Evolutionary conservation across 768 basidiomycete genomes (phyloP).

Genomic region (Cubamyces lactineus): DNA sequence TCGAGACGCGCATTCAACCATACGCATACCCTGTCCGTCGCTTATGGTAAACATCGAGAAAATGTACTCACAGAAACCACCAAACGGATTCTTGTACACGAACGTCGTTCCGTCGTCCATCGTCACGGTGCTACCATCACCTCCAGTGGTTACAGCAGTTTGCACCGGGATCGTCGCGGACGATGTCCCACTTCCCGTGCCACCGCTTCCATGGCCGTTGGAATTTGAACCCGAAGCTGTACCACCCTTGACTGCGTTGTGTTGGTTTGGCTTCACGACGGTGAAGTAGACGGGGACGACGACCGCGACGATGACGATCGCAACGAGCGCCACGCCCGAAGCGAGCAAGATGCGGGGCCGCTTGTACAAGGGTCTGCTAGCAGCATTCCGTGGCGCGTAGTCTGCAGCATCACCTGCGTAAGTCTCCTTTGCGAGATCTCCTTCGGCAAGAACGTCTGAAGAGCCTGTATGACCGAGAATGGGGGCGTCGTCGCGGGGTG

Average conservation of each 20-base stretch:
- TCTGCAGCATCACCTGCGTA: constrained; percentile 1
- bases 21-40: not conserved
- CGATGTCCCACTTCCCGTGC: constrained; percentile 22
- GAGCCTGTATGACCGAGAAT: constrained; percentile 9
- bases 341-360: constrained; percentile 29
- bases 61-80: constrained; percentile 63
- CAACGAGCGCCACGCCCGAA: constrained; percentile 19
- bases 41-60: constrained; percentile 4
- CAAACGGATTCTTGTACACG: constrained; percentile 77
- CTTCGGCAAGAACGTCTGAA: not conserved
- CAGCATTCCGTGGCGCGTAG: not conserved
- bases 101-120: constrained; percentile 71
- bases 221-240: constrained; percentile 7
- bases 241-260: constrained; percentile 12
- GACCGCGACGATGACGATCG: constrained; percentile 33
- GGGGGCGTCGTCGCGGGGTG: constrained; percentile 19
- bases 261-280: constrained; percentile 27
- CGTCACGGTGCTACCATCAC: constrained; percentile 69
- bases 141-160: constrained; percentile 48
- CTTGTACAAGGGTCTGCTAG: constrained; percentile 25
- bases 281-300: constrained; percentile 36
- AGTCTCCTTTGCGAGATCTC: constrained; percentile 15
- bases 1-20: not conserved
- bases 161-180: constrained; percentile 5
- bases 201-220: not conserved